Conservation (phyloP, 352 stramenopile species). For the Phytopythium delawarense region DNA sequence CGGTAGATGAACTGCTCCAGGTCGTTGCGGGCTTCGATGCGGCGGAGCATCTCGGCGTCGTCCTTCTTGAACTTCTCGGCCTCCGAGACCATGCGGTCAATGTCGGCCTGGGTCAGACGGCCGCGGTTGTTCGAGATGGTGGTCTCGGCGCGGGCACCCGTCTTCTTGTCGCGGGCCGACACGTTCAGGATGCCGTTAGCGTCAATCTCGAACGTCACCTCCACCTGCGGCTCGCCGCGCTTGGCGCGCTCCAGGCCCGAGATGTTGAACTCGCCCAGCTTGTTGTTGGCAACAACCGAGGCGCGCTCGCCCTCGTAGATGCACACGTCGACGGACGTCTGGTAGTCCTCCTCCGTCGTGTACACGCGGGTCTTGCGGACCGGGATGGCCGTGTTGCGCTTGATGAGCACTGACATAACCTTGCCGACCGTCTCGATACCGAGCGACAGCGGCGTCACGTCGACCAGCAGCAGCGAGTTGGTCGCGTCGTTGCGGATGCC, state of each 20-base stretch:
- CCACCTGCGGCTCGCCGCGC: slow-evolving; percentile 87
- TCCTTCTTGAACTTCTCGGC: slow-evolving; percentile 76
- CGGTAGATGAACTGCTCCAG: slow-evolving; percentile 75
- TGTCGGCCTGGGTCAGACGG: slow-evolving; percentile 63
- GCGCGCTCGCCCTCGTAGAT: slow-evolving; percentile 89
- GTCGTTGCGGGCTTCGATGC: slow-evolving; percentile 68
- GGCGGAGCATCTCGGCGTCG: slow-evolving; percentile 60
- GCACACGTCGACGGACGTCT: slow-evolving; percentile 86
- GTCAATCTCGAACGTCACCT: slow-evolving; percentile 90
- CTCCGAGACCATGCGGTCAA: slow-evolving; percentile 67
- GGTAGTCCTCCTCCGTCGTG: slow-evolving; percentile 66
- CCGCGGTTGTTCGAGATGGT: slow-evolving; percentile 79
- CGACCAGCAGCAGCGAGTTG: slow-evolving; percentile 82
- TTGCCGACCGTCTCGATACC: slow-evolving; percentile 88
- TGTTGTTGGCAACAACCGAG: slow-evolving; percentile 90
- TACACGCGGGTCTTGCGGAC: slow-evolving; percentile 78
- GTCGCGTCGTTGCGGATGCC: slow-evolving; percentile 78
- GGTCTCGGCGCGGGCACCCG: slow-evolving; percentile 53
- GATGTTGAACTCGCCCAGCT: slow-evolving; percentile 91
- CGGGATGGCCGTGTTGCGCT: slow-evolving; percentile 86
- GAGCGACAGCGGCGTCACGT: slow-evolving; percentile 88
- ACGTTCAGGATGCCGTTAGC: slow-evolving; percentile 93
- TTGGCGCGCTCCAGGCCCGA: slow-evolving; percentile 83
- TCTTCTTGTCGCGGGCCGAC: slow-evolving; percentile 84
- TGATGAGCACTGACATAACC: slow-evolving; percentile 88